These are phyloP conservation scores for Heliamphora pulchella DNA, from an alignment of 179 eudicot species.

Conservation along the genomic window DNA sequence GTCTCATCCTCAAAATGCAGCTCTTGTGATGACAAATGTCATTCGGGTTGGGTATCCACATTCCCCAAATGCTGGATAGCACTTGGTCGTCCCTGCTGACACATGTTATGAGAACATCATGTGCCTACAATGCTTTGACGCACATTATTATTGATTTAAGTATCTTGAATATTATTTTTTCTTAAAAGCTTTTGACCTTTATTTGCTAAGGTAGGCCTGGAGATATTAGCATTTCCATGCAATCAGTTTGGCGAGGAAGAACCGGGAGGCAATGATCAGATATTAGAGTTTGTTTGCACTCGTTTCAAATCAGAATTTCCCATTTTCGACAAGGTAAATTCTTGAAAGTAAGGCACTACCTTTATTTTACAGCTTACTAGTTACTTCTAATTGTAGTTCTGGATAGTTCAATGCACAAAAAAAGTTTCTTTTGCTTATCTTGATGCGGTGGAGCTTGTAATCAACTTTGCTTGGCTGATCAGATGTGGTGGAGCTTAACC, in stretches of 20 bases:
- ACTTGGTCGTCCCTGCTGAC: too few species aligned
- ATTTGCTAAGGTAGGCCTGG: constrained; percentile 39
- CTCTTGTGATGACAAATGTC: too few species aligned
- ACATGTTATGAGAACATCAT: too few species aligned
- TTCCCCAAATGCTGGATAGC: too few species aligned
- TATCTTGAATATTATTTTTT: neutral
- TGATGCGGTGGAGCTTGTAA: neutral
- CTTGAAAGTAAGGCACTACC: neutral
- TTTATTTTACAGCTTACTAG: neutral
- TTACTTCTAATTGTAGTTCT: neutral
- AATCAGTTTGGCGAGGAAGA: constrained; percentile 87
- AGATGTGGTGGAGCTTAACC: neutral
- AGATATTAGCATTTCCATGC: constrained; percentile 79
- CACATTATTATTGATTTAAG: neutral
- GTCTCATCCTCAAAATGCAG: too few species aligned
- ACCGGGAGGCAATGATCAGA: constrained; percentile 66
- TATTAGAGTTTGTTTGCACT: constrained; percentile 65
- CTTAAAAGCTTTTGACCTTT: neutral
- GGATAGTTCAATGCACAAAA: neutral
- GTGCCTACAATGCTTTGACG: too few species aligned
- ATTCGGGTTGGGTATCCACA: too few species aligned
- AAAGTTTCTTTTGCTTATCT: neutral
- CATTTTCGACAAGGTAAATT: constrained; percentile 60
- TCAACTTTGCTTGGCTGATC: neutral
- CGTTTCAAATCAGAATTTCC: constrained; percentile 70